Conservation (phyloP, 192 early-diverging fungal genomes). For the Bifiguratus adelaidae region DNA sequence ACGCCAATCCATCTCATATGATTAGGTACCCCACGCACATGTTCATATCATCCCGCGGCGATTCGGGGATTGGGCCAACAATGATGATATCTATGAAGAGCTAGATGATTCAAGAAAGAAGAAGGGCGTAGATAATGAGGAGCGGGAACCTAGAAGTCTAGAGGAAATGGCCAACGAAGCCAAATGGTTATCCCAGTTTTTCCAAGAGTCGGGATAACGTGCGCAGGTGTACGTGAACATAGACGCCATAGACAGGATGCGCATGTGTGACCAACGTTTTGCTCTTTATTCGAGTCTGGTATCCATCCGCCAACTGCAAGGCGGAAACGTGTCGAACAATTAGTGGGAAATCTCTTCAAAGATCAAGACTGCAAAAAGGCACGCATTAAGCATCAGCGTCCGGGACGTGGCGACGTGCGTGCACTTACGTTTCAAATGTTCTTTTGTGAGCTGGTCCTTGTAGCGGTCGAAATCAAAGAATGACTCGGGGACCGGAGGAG, state of each 20-base stretch:
- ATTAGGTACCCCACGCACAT: conserved; percentile 88
- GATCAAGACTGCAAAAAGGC: too few species aligned
- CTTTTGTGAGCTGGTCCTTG: conserved; percentile 70
- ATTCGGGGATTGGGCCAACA: conserved; percentile 68
- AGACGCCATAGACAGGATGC: too few species aligned
- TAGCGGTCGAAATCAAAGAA: conserved; percentile 85
- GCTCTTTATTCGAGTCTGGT: too few species aligned
- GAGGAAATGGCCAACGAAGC: conserved; percentile 80
- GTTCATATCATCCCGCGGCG: conserved; percentile 84
- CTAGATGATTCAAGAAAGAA: conserved; percentile 33
- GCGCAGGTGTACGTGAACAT: too few species aligned
- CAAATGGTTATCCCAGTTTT: conserved; percentile 6
- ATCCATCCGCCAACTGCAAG: too few species aligned
- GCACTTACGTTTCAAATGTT: conserved; percentile 60
- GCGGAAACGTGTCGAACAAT: too few species aligned
- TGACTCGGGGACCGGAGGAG: conserved; percentile 58
- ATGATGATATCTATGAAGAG: conserved; percentile 82
- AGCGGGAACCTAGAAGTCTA: conserved; percentile 52
- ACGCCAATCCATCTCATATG: not conserved
- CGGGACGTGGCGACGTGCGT: too few species aligned
- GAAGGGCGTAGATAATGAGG: conserved; percentile 51
- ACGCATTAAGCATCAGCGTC: too few species aligned
- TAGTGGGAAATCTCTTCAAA: too few species aligned
- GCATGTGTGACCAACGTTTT: too few species aligned
- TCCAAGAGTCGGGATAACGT: too few species aligned